These are phyloP conservation scores for Nemania sp. DNA, from an alignment of 2,329 filamentous ascomycete species.

Conservation along the genomic window DNA sequence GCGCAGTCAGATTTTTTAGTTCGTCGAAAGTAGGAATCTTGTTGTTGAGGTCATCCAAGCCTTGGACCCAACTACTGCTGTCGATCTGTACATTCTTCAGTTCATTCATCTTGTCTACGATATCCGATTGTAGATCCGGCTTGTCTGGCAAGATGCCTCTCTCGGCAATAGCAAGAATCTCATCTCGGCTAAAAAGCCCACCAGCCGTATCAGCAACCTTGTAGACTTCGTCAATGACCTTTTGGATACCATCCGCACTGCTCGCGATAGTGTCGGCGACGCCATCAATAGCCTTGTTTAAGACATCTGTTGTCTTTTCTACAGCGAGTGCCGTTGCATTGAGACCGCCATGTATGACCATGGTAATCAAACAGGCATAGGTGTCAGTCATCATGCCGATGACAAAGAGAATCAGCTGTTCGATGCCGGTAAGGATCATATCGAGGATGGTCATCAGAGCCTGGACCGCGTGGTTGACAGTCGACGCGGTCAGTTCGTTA, in stretches of 20 bases:
- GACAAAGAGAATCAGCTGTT: constrained; percentile 89
- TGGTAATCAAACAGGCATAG: constrained; percentile 88
- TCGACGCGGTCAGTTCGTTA: constrained; percentile 84
- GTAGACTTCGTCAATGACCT: constrained; percentile 68
- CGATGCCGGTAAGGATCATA: constrained; percentile 83
- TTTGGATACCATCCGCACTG: constrained; percentile 67
- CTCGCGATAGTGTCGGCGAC: constrained; percentile 58
- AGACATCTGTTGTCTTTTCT: constrained; percentile 58
- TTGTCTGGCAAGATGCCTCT: constrained; percentile 43
- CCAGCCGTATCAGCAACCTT: constrained; percentile 61
- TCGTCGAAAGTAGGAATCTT: constrained; percentile 86
- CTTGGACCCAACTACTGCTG: constrained; percentile 73
- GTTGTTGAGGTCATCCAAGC: constrained; percentile 77
- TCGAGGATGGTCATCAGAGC: constrained; percentile 83
- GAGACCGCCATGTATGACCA: constrained; percentile 83
- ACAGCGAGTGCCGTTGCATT: constrained; percentile 68
- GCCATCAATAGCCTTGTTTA: constrained; percentile 62
- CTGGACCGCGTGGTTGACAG: constrained; percentile 83
- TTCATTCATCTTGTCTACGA: constrained; percentile 59
- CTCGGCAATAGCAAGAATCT: constrained; percentile 14
- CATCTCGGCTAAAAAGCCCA: constrained; percentile 44
- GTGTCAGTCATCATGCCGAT: constrained; percentile 93
- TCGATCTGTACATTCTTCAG: constrained; percentile 77
- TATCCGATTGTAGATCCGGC: constrained; percentile 65
- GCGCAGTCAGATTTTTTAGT: constrained; percentile 84